Evolutionary conservation across 139 green algal species (phyloP).

Genomic region (Chlamydomonas schloesseri): DNA sequence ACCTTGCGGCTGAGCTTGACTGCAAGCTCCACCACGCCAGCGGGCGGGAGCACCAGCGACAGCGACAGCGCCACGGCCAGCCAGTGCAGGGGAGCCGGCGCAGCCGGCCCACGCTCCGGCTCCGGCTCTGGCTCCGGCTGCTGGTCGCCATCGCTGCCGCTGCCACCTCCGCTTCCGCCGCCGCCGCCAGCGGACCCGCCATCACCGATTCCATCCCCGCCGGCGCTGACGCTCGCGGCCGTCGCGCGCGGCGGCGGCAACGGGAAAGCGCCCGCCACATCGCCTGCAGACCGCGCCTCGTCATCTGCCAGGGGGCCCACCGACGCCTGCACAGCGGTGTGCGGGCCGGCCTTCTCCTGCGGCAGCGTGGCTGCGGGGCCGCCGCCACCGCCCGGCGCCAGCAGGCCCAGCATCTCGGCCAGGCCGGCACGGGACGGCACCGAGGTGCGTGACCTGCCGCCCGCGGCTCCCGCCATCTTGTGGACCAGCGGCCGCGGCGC

Average conservation of each 20-base stretch:
- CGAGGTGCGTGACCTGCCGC: neutral
- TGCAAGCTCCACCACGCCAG: conserved; percentile 15
- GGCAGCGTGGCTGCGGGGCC: too few species aligned
- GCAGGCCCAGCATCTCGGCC: neutral
- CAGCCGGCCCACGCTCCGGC: neutral
- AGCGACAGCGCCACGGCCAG: conserved; percentile 26
- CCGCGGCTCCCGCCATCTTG: neutral
- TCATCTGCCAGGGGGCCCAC: too few species aligned
- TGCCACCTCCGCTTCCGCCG: neutral
- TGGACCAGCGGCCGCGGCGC: neutral
- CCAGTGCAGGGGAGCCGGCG: neutral
- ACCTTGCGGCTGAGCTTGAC: neutral
- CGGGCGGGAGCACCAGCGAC: conserved; percentile 26
- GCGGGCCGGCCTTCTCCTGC: too few species aligned
- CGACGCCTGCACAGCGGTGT: too few species aligned
- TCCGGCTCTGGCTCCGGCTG: neutral
- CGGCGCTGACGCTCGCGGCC: neutral
- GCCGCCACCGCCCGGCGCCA: too few species aligned
- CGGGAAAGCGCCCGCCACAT: too few species aligned
- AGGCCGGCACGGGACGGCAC: neutral
- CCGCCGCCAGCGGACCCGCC: neutral
- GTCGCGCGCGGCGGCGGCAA: too few species aligned
- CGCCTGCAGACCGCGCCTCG: too few species aligned
- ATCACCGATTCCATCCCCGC: neutral
- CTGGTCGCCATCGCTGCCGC: neutral